Evolutionary conservation across 2,329 filamentous ascomycete species (phyloP), one percentile per base, ranked within the genome.

Genomic region (Diplodia seriata): DNA sequence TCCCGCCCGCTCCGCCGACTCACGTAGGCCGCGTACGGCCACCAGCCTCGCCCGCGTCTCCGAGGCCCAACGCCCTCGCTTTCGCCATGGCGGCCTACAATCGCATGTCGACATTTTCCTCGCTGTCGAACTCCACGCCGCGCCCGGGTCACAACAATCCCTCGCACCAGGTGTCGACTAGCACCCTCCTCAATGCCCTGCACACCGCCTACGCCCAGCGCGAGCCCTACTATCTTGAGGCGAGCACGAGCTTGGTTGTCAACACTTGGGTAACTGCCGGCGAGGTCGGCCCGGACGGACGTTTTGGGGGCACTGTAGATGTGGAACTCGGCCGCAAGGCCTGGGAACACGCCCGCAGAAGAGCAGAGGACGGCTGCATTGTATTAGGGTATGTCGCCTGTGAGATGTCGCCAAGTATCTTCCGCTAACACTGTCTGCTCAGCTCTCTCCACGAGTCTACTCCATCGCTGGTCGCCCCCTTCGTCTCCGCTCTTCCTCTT

Each of bases 331-430:
- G 92, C 18, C 85, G 88, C 64, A 88, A 92, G 77, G 93, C 94
- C 2, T 99, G 95, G 94, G 95, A 99, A 81, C 95, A 99, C 83
- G 94, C 95, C 68, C 88, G 94, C 72, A 89, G 95, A 70, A 88
- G 95, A 82, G 95, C 95, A 51, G 95, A 99, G 79, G 95, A 99
- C 81, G 94, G 93, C 18, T 97, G 94, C 76, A 91, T 99, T 71
- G 85, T 98, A 66, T 81, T 99, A 72, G 91, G 91, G 93, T 97
- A 85, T 73, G 89, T 80, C 64, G 26, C 18, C 26, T 26, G 49
- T 26, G 50, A 14, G 7, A 54, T 2, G 18, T 63, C 59, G 29
- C 5, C 40, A 38, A 12, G 50, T 3, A 50, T 53, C 23, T 18
- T 29, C 26, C 61, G 29, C 66, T 68, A 40, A 67, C 50, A n/a